Evolutionary conservation across 2,329 filamentous ascomycete genomes (phyloP), one percentile per base, ranked within the genome.

Genomic region (Lachnellula subtilissima): DNA sequence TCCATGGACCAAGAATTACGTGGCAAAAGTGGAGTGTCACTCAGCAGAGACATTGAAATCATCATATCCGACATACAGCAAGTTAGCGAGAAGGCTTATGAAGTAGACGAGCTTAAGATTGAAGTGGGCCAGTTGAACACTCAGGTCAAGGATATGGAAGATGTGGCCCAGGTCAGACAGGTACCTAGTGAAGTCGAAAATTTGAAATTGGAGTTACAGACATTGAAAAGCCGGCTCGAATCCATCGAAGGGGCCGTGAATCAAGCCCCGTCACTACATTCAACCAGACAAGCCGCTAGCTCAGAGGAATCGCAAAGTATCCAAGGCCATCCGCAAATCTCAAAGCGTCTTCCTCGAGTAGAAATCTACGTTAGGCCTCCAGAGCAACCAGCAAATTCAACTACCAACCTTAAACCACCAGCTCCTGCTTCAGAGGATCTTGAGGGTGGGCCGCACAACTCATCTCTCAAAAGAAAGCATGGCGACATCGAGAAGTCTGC

Each of bases 101-200:
- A 68, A 48, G 58, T 70, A 5, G 66, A 65, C 28, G 53, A 60
- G 3, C 42, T 69, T 12, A 68, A 65, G 48, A 43, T 54, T 11
- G 61, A 64, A 17, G 19, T 69, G 19, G 45, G 54, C 35, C 46
- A 57, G n/a, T 48, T 69, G 25, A 65, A 57, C 35, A 56, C 48
- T 2, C 60, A 59, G 15, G 17, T 66, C 8, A 42, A 55, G n/a
- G 37, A 43, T 28, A 39, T 62, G 11, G 62, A 65, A 45, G 36
- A 57, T 11, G 14, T 25, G 39, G 25, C 36, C 8, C 15, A 28
- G 17, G 23, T 40, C 12, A 51, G 50, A 28, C 40, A 50, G 28
- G 22, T 17, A 14, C 23, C 52, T 17, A 17, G 15, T 15, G 22
- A 47, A 32, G 17, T 46, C 11, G 14, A 42, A 11, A 43, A 23